Base-by-base conservation (phyloP, 306 rosid genomes). In the Prunus campanulata region DNA sequence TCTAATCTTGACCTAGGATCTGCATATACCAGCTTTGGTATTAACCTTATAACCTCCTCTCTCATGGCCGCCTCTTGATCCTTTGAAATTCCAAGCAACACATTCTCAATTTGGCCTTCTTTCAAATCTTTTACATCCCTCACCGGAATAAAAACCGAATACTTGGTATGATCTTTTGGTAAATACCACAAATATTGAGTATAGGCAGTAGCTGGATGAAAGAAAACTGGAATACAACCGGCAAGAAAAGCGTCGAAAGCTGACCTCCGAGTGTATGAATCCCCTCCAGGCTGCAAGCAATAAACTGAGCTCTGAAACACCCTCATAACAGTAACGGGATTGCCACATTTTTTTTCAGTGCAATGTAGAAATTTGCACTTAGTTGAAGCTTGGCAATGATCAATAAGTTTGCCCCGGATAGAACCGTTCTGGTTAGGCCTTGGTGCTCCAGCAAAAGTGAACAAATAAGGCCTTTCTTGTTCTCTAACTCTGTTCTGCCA, bases 141-240 rank as follows among this genome's bases (percentile, higher is more conserved):
- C 82, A 89, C 95, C 0, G 93, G 96, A 71, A 90, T 85, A 82
- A 77, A 92, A 68, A 92, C 95, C 6, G 97, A 92, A 67, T 92
- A 94, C 35, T 70, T 66, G 2, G 85, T 83, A 46, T 84, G 82
- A 55, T 84, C 89, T 80, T 65, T 70, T 0, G 97, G 98, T 1
- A 94, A 81, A 80, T 84, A 80, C 98, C 98, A 94, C 7, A 46
- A 0, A 57, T 94, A 94, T 62, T 94, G 97, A 0, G 98, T 83
- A 82, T 91, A 94, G 44, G 97, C 98, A 0, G 92, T 84, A 2
- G 97, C 98, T 1, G 97, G 98, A 75, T 92, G 90, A 64, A 94
- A 94, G 80, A 94, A 94, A 67, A 94, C 98, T 0, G 95, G 96
- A 74, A 94, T 78, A n/a, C 97, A 94, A 42, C 98, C 97, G 0